Base-by-base conservation (phyloP, 257 asterid genomes). In the Solanum okadae region DNA sequence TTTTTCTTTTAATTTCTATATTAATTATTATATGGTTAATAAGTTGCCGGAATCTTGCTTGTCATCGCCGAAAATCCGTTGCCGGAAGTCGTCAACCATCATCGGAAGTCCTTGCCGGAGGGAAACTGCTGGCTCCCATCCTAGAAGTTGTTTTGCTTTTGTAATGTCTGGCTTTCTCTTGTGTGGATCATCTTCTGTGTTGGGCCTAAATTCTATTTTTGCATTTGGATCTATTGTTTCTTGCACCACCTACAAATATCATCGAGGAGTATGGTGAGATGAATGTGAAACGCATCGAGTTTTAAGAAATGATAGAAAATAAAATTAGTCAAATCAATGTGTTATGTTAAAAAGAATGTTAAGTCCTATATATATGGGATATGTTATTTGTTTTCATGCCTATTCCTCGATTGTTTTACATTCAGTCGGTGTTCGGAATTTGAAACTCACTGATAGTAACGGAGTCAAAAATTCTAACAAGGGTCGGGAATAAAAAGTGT, bases 111-210 rank as follows among this genome's bases (percentile, higher is more conserved):
- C 99, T 5, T 96, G 96, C 29, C 91, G 89, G 49, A 96, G 90
- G 14, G 98, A 91, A 22, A 96, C 94, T 0, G 40, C 90, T 4
- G 99, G 99, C 63, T 94, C 93, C 99, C 99, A 96, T 15, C 95
- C 95, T 11, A 96, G 94, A 25, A 93, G 95, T 38, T 90, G 86
- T 59, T 95, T 95, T 7, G 99, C 99, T 93, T 91, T 95, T 1
- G 98, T 93, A 75, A 96, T 96, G 90, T 96, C 99, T 3, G 98
- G 99, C 77, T 96, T 96, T 70, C 98, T 91, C 92, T 93, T 95
- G 92, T 96, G 99, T 10, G 99, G 99, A 78, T 96, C 98, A 76
- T 96, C 99, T 65, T 93, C 96, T 0, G 98, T 96, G 85, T 96
- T 96, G 56, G 94, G 90, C 84, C 93, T 94, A 86, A 95, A 96